Conservation (phyloP, 129 eudicot genomes). For the Mikania micrantha region DNA sequence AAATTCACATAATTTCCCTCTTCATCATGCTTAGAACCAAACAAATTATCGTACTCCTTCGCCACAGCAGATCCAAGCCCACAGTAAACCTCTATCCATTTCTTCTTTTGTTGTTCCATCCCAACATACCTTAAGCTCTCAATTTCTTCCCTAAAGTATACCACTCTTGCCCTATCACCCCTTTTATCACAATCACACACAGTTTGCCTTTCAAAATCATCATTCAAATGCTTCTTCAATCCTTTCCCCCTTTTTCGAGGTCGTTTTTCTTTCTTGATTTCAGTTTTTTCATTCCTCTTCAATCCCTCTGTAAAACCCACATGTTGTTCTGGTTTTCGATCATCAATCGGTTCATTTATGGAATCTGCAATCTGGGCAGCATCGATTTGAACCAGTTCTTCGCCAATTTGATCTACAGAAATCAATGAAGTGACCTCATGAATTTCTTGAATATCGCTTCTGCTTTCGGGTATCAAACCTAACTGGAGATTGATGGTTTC, state of each 20-base stretch:
- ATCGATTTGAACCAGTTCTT: background rate
- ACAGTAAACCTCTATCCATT: slow-evolving; percentile 62
- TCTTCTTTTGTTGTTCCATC: slow-evolving; percentile 55
- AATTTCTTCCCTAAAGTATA: slow-evolving; percentile 38
- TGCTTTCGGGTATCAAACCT: slow-evolving; percentile 2
- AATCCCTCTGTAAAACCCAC: slow-evolving; percentile 1
- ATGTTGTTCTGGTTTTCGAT: slow-evolving; percentile 1
- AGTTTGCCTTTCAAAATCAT: slow-evolving; percentile 18
- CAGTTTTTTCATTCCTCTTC: slow-evolving; percentile 6
- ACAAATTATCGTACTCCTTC: slow-evolving; percentile 56
- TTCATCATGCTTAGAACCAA: slow-evolving; percentile 9
- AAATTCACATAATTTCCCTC: slow-evolving; percentile 21
- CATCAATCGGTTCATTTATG: slow-evolving; percentile 16
- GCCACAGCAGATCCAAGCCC: slow-evolving; percentile 42
- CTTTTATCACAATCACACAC: slow-evolving; percentile 25
- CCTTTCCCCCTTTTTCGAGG: slow-evolving; percentile 33
- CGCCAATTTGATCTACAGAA: slow-evolving; percentile 10
- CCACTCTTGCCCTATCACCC: slow-evolving; percentile 22
- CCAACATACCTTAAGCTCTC: slow-evolving; percentile 51
- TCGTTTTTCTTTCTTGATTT: slow-evolving; percentile 26
- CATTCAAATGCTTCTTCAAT: background rate
- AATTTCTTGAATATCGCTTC: background rate
- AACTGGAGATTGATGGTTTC: slow-evolving; percentile 12
- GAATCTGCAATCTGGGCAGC: slow-evolving; percentile 10
- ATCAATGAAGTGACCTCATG: background rate